phyloP scores from a whole-genome alignment of 352 stramenopile species.

The Elongisporangium anandrum region DNA sequence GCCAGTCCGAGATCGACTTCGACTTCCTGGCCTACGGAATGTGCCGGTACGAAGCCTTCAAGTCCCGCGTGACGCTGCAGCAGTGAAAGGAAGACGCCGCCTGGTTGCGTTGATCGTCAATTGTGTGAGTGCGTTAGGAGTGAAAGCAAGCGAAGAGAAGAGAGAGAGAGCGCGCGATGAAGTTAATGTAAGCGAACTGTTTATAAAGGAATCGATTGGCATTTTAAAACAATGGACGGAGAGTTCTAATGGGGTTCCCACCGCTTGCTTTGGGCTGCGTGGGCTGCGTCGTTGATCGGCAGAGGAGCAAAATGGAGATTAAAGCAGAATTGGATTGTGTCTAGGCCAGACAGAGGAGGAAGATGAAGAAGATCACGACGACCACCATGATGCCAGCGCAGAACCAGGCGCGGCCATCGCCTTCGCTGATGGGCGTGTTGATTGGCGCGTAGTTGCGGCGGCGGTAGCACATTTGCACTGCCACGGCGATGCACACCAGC shows the following conservation, averaged over 20 bases:
- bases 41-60: conserved; percentile 71
- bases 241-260: neutral
- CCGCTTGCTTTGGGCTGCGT: too few relatives aligned
- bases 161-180: conserved; percentile 1
- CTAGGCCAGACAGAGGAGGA: conserved; percentile 53
- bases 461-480: conserved; percentile 50
- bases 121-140: neutral
- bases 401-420: conserved; percentile 60
- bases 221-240: too few relatives aligned
- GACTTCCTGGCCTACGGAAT: conserved; percentile 87
- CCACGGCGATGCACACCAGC: conserved; percentile 34
- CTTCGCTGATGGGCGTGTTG: conserved; percentile 11
- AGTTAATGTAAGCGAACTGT: conserved; percentile 1
- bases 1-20: conserved; percentile 90
- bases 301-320: neutral
- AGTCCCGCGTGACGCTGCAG: conserved; percentile 45
- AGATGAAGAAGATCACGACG: conserved; percentile 67
- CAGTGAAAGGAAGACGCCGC: conserved; percentile 14
- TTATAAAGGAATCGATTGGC: neutral
- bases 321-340: conserved; percentile 1
- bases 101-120: neutral
- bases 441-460: conserved; percentile 65
- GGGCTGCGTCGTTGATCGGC: neutral
- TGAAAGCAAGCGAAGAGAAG: conserved; percentile 1
- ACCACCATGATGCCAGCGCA: conserved; percentile 54